A percentile compares a stretch with the other conserved stretches of the same genome.
Evolutionary conservation across 2,329 filamentous ascomycete species (phyloP).

Genomic region (Cytospora leucostoma): DNA sequence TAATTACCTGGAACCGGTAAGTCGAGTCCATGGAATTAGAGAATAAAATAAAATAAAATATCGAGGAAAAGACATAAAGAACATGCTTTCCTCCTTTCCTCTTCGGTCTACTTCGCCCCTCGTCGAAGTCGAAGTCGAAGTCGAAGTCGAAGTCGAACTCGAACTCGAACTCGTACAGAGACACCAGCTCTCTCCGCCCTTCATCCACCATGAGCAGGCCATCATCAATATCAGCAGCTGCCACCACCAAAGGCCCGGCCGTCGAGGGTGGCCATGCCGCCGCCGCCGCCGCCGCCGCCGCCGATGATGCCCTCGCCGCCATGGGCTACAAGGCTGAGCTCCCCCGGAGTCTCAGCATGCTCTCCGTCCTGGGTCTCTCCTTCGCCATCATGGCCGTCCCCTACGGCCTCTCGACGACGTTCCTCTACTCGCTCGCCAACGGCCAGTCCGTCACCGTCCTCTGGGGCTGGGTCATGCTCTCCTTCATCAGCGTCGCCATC

Average conservation of each 20-base stretch:
- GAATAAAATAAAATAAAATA: too few relatives aligned
- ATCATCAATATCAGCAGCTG: slow-evolving; percentile 13
- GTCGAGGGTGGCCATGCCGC: slow-evolving; percentile 38
- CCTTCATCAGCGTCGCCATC: slow-evolving; percentile 63
- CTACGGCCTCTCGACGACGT: slow-evolving; percentile 67
- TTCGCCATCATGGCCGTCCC: slow-evolving; percentile 77
- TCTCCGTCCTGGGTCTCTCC: slow-evolving; percentile 66
- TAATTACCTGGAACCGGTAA: too few relatives aligned
- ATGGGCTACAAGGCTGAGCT: slow-evolving; percentile 71
- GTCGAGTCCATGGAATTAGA: too few relatives aligned
- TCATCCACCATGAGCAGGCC: slow-evolving; percentile 14
- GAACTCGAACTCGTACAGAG: background rate
- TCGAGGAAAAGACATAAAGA: too few relatives aligned
- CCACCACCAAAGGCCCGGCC: slow-evolving; percentile 11
- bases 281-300: too few relatives aligned
- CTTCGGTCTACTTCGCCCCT: background rate
- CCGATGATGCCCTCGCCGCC: slow-evolving; percentile 61
- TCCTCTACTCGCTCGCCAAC: slow-evolving; percentile 68
- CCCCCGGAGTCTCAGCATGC: slow-evolving; percentile 64
- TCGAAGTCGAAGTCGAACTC: too few relatives aligned
- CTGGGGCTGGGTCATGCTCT: slow-evolving; percentile 70
- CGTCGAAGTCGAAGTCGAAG: too few relatives aligned
- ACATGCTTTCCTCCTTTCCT: too few relatives aligned
- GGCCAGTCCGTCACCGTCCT: slow-evolving; percentile 69
- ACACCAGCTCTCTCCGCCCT: background rate